Conservation (phyloP, 1,139 yeast genomes). For the Hanseniaspora sp. region DNA sequence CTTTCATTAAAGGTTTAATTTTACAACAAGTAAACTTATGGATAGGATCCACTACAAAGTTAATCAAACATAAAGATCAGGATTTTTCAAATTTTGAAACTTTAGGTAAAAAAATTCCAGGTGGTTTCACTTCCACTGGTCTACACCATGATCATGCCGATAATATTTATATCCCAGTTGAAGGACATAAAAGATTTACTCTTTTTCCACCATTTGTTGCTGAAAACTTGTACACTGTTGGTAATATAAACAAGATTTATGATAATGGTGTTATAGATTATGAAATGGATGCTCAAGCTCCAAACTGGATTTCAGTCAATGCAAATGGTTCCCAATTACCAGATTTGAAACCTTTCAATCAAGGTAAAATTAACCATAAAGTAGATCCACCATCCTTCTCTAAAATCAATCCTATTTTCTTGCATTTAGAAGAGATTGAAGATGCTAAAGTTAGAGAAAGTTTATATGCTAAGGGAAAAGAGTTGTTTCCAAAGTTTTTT, state of each 20-base stretch:
- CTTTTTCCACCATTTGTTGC: conserved; percentile 55
- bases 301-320: conserved; percentile 47
- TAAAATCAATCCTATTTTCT: conserved; percentile 46
- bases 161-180: conserved; percentile 49
- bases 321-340: conserved; percentile 44
- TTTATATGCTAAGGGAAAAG: conserved; percentile 30
- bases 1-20: conserved; percentile 36
- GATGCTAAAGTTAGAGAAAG: conserved; percentile 22
- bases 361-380: conserved; percentile 19
- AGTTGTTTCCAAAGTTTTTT: conserved; percentile 40
- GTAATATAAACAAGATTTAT: conserved; percentile 41
- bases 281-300: conserved; percentile 40
- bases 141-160: conserved; percentile 77
- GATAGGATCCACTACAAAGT: conserved; percentile 41
- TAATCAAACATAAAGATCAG: conserved; percentile 17
- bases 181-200: conserved; percentile 58
- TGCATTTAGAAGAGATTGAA: conserved; percentile 46
- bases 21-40: conserved; percentile 68
- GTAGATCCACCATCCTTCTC: conserved; percentile 63
- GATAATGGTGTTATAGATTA: conserved; percentile 61
- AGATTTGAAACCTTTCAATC: neutral
- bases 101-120: conserved; percentile 44
- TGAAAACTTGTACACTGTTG: conserved; percentile 46
- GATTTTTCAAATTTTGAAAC: conserved; percentile 22
- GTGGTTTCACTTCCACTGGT: conserved; percentile 55